phyloP scores from a whole-genome alignment of 306 rosid genomes.

The Vigna unguiculata region DNA sequence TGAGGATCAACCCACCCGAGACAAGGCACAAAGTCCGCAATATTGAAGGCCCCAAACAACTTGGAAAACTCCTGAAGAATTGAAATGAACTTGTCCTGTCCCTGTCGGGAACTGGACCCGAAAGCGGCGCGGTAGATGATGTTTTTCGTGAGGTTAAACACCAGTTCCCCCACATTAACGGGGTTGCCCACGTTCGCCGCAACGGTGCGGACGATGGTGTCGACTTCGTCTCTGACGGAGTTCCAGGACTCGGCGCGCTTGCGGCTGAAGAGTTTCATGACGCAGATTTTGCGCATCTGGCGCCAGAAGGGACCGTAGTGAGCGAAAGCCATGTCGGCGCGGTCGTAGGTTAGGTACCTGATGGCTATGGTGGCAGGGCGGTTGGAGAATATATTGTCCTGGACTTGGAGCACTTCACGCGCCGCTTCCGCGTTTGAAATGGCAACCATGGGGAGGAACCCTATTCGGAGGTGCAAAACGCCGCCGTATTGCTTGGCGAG shows the following conservation, averaged over 20 bases:
- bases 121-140: conserved; percentile 74
- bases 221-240: conserved; percentile 75
- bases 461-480: conserved; percentile 69
- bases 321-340: conserved; percentile 89
- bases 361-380: conserved; percentile 81
- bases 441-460: conserved; percentile 71
- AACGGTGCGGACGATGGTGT: conserved; percentile 33
- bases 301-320: conserved; percentile 92
- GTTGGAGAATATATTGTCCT: conserved; percentile 76
- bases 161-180: conserved; percentile 67
- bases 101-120: conserved; percentile 56
- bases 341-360: conserved; percentile 71
- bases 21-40: conserved; percentile 70
- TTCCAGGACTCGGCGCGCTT: conserved; percentile 75
- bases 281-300: conserved; percentile 83
- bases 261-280: conserved; percentile 77
- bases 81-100: conserved; percentile 72
- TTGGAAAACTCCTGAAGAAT: conserved; percentile 81
- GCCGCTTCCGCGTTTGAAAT: conserved; percentile 69
- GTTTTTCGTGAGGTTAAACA: conserved; percentile 61
- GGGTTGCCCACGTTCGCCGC: conserved; percentile 36
- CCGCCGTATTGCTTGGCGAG: conserved; percentile 75
- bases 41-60: conserved; percentile 73
- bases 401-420: conserved; percentile 71
- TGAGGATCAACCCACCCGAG: conserved; percentile 74